phyloP scores from a whole-genome alignment of 2,329 filamentous ascomycete genomes.

The Fusarium abutilonis region DNA sequence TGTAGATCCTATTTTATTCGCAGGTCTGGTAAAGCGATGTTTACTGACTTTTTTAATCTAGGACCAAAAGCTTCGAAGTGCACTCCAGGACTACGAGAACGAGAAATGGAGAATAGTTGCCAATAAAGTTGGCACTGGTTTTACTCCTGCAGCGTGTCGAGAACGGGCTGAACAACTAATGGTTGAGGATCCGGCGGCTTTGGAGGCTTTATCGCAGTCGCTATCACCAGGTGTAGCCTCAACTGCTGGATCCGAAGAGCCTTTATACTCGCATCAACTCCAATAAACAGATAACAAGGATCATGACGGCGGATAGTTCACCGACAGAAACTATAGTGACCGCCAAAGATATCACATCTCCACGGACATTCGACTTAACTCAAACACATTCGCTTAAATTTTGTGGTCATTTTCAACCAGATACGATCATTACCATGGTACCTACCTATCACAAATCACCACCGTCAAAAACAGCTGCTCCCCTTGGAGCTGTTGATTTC shows the following conservation, averaged over 20 bases:
- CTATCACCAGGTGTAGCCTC: constrained; percentile 58
- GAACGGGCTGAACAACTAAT: constrained; percentile 77
- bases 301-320: constrained; percentile 16
- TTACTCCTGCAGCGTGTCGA: constrained; percentile 86
- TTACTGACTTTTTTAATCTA: constrained; percentile 50
- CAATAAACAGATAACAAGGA: constrained; percentile 53
- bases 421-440: constrained; percentile 12
- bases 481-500: constrained; percentile 29
- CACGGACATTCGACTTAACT: constrained; percentile 14
- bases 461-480: constrained; percentile 19
- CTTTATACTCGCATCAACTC: constrained; percentile 59
- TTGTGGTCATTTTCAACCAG: constrained; percentile 4
- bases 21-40: neutral
- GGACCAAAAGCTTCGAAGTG: constrained; percentile 80
- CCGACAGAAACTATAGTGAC: constrained; percentile 16
- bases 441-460: constrained; percentile 10
- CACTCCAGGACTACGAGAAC: constrained; percentile 85
- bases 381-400: constrained; percentile 25
- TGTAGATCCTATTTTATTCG: neutral
- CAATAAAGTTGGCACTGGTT: constrained; percentile 88
- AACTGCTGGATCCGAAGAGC: constrained; percentile 39
- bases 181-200: constrained; percentile 54
- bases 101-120: constrained; percentile 94
- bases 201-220: constrained; percentile 62
- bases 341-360: constrained; percentile 13